Conservation (phyloP, 1,139 yeast genomes). For the Debaryomyces sp. region DNA sequence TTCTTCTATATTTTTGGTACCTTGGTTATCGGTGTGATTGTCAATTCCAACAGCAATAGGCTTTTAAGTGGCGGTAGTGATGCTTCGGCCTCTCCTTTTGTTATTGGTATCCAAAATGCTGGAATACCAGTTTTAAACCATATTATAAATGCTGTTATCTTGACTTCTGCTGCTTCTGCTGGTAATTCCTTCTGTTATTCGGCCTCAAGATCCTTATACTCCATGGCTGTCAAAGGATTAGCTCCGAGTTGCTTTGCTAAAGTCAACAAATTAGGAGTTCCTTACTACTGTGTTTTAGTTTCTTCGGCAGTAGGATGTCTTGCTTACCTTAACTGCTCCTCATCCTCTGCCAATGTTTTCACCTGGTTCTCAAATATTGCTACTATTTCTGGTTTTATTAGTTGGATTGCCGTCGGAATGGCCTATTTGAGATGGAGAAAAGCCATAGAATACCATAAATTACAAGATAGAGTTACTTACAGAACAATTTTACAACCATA, state of each 20-base stretch:
- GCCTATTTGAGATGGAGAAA: constrained; percentile 58
- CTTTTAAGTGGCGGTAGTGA: constrained; percentile 37
- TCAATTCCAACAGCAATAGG: constrained; percentile 33
- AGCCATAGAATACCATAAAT: constrained; percentile 45
- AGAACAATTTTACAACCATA: constrained; percentile 52
- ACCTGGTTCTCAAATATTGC: constrained; percentile 70
- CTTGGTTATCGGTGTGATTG: constrained; percentile 51
- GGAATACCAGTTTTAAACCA: constrained; percentile 63
- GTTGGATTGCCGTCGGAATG: constrained; percentile 59
- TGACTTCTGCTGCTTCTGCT: constrained; percentile 71
- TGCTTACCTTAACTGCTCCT: constrained; percentile 63
- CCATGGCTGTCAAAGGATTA: constrained; percentile 61
- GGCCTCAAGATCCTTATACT: constrained; percentile 68
- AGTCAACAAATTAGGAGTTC: constrained; percentile 70
- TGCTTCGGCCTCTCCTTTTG: constrained; percentile 56
- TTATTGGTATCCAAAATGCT: constrained; percentile 58
- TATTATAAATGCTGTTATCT: constrained; percentile 67
- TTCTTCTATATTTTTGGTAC: constrained; percentile 50
- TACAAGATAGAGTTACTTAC: constrained; percentile 51
- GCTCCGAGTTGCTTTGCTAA: constrained; percentile 60
- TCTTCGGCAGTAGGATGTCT: constrained; percentile 42
- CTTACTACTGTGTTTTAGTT: constrained; percentile 48
- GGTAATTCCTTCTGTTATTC: constrained; percentile 75
- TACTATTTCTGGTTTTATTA: constrained; percentile 68
- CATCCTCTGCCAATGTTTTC: constrained; percentile 58